Conservation (phyloP, 805 yeast species). For the Maudiozyma barnettii region DNA sequence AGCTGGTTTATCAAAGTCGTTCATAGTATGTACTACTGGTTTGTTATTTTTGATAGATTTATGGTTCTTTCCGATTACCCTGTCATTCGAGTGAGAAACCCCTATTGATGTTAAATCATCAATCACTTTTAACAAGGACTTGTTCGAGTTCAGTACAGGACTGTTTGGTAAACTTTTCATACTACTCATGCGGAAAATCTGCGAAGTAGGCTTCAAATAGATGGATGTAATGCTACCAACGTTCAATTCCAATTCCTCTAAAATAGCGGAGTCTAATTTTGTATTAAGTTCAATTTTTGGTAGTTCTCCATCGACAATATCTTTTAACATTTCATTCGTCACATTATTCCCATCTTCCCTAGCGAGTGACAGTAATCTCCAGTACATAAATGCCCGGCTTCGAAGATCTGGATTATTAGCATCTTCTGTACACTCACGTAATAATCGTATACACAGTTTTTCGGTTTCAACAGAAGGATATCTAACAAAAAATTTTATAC, state of each 20-base stretch:
- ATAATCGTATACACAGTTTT: conserved; percentile 43
- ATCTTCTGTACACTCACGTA: conserved; percentile 66
- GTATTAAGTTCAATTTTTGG: conserved; percentile 66
- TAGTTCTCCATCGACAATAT: conserved; percentile 48
- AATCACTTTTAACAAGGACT: conserved; percentile 12
- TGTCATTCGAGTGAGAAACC: background rate
- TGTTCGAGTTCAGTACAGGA: conserved; percentile 34
- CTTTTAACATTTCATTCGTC: conserved; percentile 33
- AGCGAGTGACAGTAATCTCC: conserved; percentile 57
- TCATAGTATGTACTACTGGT: conserved; percentile 18
- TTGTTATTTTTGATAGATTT: background rate
- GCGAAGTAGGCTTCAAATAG: conserved; percentile 74
- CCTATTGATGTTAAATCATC: background rate
- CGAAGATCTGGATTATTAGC: conserved; percentile 76
- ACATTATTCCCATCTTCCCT: conserved; percentile 27
- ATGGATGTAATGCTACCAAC: conserved; percentile 78
- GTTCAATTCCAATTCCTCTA: conserved; percentile 75
- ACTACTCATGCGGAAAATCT: conserved; percentile 61
- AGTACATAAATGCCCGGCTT: conserved; percentile 76
- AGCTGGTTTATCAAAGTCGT: conserved; percentile 34
- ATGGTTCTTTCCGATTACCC: too few species aligned
- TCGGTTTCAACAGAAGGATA: conserved; percentile 45
- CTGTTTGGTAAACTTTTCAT: conserved; percentile 41
- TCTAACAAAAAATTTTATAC: conserved; percentile 56
- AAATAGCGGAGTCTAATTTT: conserved; percentile 52